Conservation (phyloP, 345 rosid species). For the Excoecaria cochinchinensis region DNA sequence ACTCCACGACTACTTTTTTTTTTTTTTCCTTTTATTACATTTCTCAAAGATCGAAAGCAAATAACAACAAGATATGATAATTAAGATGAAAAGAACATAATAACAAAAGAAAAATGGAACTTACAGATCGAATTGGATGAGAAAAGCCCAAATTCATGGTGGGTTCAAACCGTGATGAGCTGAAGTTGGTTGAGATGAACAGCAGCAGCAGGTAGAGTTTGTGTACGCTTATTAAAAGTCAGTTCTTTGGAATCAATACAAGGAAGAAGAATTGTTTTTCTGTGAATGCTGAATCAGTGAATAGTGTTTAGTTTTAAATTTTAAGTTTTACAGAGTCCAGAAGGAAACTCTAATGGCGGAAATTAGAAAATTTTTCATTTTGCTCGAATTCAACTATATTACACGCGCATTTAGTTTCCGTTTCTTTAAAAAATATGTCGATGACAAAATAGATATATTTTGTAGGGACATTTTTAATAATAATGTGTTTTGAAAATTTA, state of each 20-base stretch:
- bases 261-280: background rate
- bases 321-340: background rate
- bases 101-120: constrained; percentile 15
- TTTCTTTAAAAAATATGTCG: no score
- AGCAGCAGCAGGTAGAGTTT: background rate
- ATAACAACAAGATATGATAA: background rate
- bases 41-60: background rate
- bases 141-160: constrained; percentile 42
- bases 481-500: no score
- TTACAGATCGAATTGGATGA: constrained; percentile 40
- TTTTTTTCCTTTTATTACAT: background rate
- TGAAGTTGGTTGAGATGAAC: background rate
- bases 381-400: no score
- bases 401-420: no score
- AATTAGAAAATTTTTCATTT: background rate
- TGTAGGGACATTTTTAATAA: no score
- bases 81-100: constrained; percentile 2
- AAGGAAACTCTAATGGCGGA: background rate
- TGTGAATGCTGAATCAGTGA: background rate
- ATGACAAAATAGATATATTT: no score
- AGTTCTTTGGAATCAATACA: background rate
- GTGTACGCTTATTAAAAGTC: background rate
- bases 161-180: background rate
- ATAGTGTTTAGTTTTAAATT: background rate
- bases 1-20: background rate